Percentiles rank a stretch among this genome's conserved stretches.
Evolutionary conservation across 306 rosid genomes (phyloP).

Genomic region (Herpetospermum pedunculosum): DNA sequence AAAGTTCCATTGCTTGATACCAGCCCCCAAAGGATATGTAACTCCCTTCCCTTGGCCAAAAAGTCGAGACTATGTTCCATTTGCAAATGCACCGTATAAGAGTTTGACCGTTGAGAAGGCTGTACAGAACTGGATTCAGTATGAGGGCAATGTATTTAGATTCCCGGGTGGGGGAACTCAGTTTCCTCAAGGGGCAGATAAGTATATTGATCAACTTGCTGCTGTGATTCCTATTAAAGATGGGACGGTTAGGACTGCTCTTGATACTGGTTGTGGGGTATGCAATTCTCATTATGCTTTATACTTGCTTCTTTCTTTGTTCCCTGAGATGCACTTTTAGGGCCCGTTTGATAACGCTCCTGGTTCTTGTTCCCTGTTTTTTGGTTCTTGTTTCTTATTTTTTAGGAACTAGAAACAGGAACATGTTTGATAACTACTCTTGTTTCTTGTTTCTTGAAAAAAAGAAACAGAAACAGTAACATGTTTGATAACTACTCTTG

Average conservation of each 20-base stretch:
- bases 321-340: not conserved
- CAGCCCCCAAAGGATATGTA: conserved; percentile 91
- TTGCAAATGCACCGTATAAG: conserved; percentile 92
- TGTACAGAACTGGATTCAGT: conserved; percentile 95
- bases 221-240: conserved; percentile 86
- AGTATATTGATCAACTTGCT: conserved; percentile 81
- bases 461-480: no score
- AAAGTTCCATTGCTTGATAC: conserved; percentile 83
- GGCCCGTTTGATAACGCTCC: no score
- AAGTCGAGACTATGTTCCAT: conserved; percentile 96
- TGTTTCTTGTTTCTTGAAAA: no score
- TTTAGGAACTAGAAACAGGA: no score
- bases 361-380: no score
- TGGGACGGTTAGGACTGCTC: conserved; percentile 86
- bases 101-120: conserved; percentile 99
- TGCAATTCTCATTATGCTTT: conserved; percentile 16
- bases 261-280: conserved; percentile 99
- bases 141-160: conserved; percentile 84
- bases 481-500: no score
- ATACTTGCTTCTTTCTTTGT: not conserved
- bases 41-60: conserved; percentile 97
- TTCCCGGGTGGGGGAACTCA: conserved; percentile 98
- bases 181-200: conserved; percentile 95
- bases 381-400: no score
- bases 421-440: no score